Conservation (phyloP, 768 basidiomycete species). For the Tylopilus plumbeoviolaceoides region DNA sequence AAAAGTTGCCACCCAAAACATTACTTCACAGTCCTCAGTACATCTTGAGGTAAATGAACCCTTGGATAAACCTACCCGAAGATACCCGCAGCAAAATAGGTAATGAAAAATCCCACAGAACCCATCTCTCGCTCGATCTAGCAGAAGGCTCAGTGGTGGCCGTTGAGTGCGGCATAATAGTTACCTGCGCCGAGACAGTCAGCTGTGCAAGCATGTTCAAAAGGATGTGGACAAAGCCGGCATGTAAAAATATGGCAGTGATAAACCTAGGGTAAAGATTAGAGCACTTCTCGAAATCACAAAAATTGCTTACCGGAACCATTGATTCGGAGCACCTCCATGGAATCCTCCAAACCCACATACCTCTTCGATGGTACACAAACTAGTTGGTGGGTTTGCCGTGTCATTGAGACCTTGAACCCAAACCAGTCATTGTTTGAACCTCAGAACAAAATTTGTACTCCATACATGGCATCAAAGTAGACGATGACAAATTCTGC, state of each 20-base stretch:
- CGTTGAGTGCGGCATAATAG: not conserved
- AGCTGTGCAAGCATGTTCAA: constrained; percentile 90
- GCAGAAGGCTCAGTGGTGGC: constrained; percentile 1
- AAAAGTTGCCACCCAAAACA: constrained; percentile 89
- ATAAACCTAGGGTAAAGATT: constrained; percentile 56
- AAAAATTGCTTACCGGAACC: constrained; percentile 41
- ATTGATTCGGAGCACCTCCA: constrained; percentile 46
- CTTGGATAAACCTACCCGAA: constrained; percentile 59
- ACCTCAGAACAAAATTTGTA: not conserved
- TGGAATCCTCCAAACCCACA: constrained; percentile 85
- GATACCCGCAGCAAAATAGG: constrained; percentile 88
- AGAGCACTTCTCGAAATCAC: constrained; percentile 46
- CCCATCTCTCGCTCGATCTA: constrained; percentile 93
- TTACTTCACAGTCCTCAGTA: constrained; percentile 44
- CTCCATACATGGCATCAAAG: constrained; percentile 54
- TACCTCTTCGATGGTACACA: constrained; percentile 75
- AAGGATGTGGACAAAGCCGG: constrained; percentile 88
- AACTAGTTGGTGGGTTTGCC: constrained; percentile 62
- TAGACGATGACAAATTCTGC: constrained; percentile 48
- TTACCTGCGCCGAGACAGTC: constrained; percentile 72
- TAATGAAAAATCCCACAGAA: constrained; percentile 74
- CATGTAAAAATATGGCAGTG: constrained; percentile 87
- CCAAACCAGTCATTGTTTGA: constrained; percentile 3
- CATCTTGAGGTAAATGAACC: not conserved
- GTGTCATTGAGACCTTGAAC: constrained; percentile 75